phyloP scores from a whole-genome alignment of 257 asterid genomes.

The Fraxinus quadrangulata region DNA sequence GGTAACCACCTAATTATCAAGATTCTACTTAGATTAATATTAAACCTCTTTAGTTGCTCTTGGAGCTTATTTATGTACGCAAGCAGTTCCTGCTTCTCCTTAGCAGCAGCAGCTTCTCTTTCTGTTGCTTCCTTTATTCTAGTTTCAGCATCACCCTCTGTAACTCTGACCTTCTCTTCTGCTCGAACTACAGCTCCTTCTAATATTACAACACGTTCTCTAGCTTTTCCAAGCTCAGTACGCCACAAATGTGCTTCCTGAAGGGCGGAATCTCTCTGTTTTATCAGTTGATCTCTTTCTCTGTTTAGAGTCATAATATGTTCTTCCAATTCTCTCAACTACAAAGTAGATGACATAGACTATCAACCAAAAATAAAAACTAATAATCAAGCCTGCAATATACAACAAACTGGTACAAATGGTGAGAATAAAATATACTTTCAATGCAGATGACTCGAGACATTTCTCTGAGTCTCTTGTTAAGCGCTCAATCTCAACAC shows the following conservation, averaged over 20 bases:
- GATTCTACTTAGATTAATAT: constrained; percentile 5
- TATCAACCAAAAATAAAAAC: constrained; percentile 9
- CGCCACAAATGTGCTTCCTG: constrained; percentile 99
- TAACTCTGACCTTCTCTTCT: constrained; percentile 81
- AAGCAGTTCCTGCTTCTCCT: constrained; percentile 81
- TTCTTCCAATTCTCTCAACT: constrained; percentile 74
- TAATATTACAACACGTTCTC: constrained; percentile 85
- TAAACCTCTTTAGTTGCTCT: constrained; percentile 81
- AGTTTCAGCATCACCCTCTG: constrained; percentile 83
- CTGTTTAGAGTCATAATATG: constrained; percentile 51
- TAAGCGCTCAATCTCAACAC: constrained; percentile 72
- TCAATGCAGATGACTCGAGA: constrained; percentile 51
- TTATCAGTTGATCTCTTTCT: constrained; percentile 74
- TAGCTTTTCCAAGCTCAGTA: constrained; percentile 93
- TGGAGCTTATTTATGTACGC: constrained; percentile 65
- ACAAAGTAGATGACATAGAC: constrained; percentile 21
- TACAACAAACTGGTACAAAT: constrained; percentile 18
- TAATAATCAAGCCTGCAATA: neutral
- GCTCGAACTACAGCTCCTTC: constrained; percentile 97
- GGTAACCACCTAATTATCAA: neutral
- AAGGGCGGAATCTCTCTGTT: constrained; percentile 72
- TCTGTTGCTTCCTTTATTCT: constrained; percentile 72
- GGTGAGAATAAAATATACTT: constrained; percentile 46
- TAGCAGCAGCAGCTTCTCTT: constrained; percentile 63
- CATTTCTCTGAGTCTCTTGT: constrained; percentile 63